Conservation (phyloP, 2,329 filamentous ascomycete species). For the Lasiodiplodia citricola region DNA sequence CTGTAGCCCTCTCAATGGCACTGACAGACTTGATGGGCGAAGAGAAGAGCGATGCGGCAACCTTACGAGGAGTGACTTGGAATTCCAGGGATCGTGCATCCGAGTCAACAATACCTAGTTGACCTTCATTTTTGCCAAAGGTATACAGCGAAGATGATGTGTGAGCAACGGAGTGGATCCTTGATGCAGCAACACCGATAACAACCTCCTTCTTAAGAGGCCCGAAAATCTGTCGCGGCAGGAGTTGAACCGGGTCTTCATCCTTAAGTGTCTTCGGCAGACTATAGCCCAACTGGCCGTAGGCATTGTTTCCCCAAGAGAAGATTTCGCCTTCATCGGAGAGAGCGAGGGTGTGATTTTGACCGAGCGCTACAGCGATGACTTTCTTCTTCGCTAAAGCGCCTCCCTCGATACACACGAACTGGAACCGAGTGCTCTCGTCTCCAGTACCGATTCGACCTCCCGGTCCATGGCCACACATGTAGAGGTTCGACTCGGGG, state of each 20-base stretch:
- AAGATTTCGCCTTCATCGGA: constrained; percentile 88
- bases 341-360: constrained; percentile 88
- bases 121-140: constrained; percentile 94
- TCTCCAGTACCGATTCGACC: constrained; percentile 88
- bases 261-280: constrained; percentile 73
- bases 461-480: constrained; percentile 90
- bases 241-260: constrained; percentile 80
- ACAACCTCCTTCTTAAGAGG: constrained; percentile 85
- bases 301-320: constrained; percentile 90
- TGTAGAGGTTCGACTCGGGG: constrained; percentile 85
- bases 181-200: constrained; percentile 82
- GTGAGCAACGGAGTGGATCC: constrained; percentile 89
- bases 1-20: constrained; percentile 89
- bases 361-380: constrained; percentile 79
- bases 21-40: constrained; percentile 77
- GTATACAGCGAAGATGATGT: constrained; percentile 83
- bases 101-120: constrained; percentile 91
- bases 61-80: constrained; percentile 82
- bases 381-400: constrained; percentile 75
- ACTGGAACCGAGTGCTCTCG: constrained; percentile 86
- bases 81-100: constrained; percentile 88
- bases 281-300: constrained; percentile 84
- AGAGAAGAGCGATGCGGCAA: constrained; percentile 82
- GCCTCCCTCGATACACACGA: constrained; percentile 79
- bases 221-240: constrained; percentile 89